Conservation (phyloP, 805 yeast genomes). For the Candida golubevii region DNA sequence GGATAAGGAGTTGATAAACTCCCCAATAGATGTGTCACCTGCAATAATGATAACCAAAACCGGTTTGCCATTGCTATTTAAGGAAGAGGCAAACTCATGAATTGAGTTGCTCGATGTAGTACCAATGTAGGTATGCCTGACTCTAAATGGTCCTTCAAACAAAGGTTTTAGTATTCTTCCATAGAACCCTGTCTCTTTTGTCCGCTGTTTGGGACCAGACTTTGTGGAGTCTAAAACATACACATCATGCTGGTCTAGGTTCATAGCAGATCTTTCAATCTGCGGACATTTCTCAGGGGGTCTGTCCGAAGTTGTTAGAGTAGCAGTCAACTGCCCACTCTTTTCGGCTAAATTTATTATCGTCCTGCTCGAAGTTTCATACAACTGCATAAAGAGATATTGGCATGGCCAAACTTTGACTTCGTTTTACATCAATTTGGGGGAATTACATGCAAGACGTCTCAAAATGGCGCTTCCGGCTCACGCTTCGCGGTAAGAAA, state of each 20-base stretch:
- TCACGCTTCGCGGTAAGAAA: too few species aligned
- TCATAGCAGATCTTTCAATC: too few species aligned
- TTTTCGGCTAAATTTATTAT: too few species aligned
- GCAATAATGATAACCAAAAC: constrained; percentile 58
- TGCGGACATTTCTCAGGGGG: too few species aligned
- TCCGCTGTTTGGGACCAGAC: constrained; percentile 43
- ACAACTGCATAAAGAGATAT: too few species aligned
- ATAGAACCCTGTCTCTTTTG: constrained; percentile 33
- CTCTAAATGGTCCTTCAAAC: constrained; percentile 28
- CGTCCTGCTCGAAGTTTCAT: too few species aligned
- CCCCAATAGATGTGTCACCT: constrained; percentile 84
- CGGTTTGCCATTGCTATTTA: constrained; percentile 15
- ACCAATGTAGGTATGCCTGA: constrained; percentile 37
- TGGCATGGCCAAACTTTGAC: too few species aligned
- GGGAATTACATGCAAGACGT: too few species aligned
- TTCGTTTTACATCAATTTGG: too few species aligned
- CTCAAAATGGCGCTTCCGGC: too few species aligned
- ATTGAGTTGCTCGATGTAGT: constrained; percentile 42
- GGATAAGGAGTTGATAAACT: constrained; percentile 56
- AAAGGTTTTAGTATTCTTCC: constrained; percentile 43
- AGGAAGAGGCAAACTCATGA: constrained; percentile 30
- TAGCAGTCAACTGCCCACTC: too few species aligned
- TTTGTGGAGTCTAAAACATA: constrained; percentile 45
- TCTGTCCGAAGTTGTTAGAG: too few species aligned
- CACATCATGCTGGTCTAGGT: constrained; percentile 11